These are phyloP conservation scores for Lachnellula willkommii DNA, from an alignment of 2,329 filamentous ascomycete species.

Conservation along the genomic window DNA sequence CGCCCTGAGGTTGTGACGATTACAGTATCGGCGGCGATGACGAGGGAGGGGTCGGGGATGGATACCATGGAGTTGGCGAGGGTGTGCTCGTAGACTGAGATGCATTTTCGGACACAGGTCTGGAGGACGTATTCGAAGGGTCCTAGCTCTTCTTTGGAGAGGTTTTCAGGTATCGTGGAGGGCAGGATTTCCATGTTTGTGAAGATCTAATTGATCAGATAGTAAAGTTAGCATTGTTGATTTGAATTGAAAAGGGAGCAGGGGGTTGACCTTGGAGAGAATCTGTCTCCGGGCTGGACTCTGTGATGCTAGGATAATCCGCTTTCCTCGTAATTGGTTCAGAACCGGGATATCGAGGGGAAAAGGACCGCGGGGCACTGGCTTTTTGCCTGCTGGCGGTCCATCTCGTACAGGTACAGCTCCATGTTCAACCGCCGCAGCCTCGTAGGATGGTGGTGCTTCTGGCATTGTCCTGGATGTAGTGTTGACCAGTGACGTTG, in stretches of 20 bases:
- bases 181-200: slow-evolving; percentile 77
- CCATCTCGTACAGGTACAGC: slow-evolving; percentile 18
- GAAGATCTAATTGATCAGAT: slow-evolving; percentile 56
- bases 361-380: slow-evolving; percentile 41
- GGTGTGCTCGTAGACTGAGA: slow-evolving; percentile 53
- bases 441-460: slow-evolving; percentile 27
- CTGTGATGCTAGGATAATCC: slow-evolving; percentile 84
- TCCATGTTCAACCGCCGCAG: slow-evolving; percentile 21
- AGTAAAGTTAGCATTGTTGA: neutral
- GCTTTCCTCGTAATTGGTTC: slow-evolving; percentile 66
- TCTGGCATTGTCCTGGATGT: neutral
- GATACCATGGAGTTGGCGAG: slow-evolving; percentile 36
- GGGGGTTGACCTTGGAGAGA: slow-evolving; percentile 56
- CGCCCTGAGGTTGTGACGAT: slow-evolving; percentile 70
- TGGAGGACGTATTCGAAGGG: slow-evolving; percentile 88
- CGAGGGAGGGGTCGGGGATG: slow-evolving; percentile 65
- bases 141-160: slow-evolving; percentile 66
- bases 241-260: neutral
- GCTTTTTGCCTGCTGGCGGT: slow-evolving; percentile 13
- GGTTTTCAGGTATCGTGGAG: slow-evolving; percentile 77
- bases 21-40: slow-evolving; percentile 87
- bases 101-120: slow-evolving; percentile 78
- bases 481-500: neutral
- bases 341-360: slow-evolving; percentile 78
- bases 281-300: slow-evolving; percentile 82